Evolutionary conservation across 2,329 filamentous ascomycete species (phyloP).

Genomic region (Sporothrix pallida): DNA sequence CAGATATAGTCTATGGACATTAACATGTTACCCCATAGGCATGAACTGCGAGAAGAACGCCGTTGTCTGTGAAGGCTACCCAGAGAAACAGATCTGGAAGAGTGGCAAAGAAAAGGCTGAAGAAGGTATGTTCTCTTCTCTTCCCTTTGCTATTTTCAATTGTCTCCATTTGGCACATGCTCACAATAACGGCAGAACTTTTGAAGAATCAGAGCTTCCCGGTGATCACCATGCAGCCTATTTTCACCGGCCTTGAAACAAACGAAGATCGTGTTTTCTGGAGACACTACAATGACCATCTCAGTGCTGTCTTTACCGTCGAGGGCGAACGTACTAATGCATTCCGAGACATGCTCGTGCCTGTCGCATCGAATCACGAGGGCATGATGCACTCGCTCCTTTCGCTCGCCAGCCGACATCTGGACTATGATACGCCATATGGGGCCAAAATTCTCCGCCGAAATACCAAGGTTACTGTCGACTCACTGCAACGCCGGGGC

Average conservation of each 20-base stretch:
- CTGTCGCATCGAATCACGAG: constrained; percentile 78
- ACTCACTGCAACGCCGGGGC: constrained; percentile 57
- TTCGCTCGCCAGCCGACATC: constrained; percentile 80
- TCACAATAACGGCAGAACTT: constrained; percentile 49
- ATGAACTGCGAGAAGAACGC: constrained; percentile 93
- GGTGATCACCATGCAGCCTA: constrained; percentile 63
- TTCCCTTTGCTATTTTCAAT: background rate
- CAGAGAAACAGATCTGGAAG: constrained; percentile 84
- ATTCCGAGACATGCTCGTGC: constrained; percentile 82
- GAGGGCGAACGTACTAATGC: constrained; percentile 82
- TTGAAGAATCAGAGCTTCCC: constrained; percentile 57
- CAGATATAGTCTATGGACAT: background rate
- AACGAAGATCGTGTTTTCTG: constrained; percentile 79
- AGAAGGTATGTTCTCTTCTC: constrained; percentile 57
- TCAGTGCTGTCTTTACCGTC: constrained; percentile 81
- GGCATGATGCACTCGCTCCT: constrained; percentile 91
- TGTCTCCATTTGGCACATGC: background rate
- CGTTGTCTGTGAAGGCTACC: constrained; percentile 88
- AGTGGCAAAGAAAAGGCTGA: constrained; percentile 79
- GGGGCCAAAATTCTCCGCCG: constrained; percentile 59
- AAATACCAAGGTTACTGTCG: constrained; percentile 54
- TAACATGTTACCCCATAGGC: constrained; percentile 53
- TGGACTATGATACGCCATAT: constrained; percentile 64
- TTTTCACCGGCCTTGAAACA: constrained; percentile 83
- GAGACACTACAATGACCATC: constrained; percentile 78